Base-by-base conservation (phyloP, 2,329 filamentous ascomycete genomes). In the Xylaria digitata region DNA sequence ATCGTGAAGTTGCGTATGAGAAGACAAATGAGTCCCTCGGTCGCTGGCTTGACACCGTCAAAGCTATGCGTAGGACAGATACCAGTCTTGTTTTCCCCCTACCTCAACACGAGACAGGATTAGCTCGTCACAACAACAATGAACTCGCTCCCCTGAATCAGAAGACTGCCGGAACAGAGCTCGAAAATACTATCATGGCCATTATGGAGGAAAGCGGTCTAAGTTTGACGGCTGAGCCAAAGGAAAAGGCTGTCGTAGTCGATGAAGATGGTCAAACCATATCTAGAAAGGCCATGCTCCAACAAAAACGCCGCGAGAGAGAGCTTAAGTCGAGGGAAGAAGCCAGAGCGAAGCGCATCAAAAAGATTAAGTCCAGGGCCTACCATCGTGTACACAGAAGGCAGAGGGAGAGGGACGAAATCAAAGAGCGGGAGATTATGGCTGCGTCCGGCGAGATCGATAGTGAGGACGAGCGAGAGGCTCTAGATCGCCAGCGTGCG, bases 321-420 rank as follows among this genome's bases (percentile, higher is more conserved):
- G 95, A 98, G 74, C 82, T 97, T 7, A 86, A 95, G 71, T 97
- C 96, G 74, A 87, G 94, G 11, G 95, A 98, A 80, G 91, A 96
- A 75, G 90, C 94, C 49, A 91, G 94, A 63, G 88, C 94, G 7
- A 96, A 94, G 81, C 90, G 96, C 26, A 93, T 99, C 81, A 97
- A 97, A 82, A 98, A 98, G 84, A 99, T 99, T 82, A 99, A 99
- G 85, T 96, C 92, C 78, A 99, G 97, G 79, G 88, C 94, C 0
- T 99, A 97, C 78, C 92, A 95, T 62, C 90, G 94, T 50, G 91
- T 98, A 15, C 95, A 98, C 80, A 89, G 95, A 43, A 97, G 91
- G 77, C 92, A 89, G 78, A 74, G 83, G 72, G 80, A 85, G 71
- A 82, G 86, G 62, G 78, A 88, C 67, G 79, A 89, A 78, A 81